Evolutionary conservation across 1,284 basidiomycete genomes (phyloP), one percentile per base, ranked within the genome.

Genomic region (Rhodotorula sp.): DNA sequence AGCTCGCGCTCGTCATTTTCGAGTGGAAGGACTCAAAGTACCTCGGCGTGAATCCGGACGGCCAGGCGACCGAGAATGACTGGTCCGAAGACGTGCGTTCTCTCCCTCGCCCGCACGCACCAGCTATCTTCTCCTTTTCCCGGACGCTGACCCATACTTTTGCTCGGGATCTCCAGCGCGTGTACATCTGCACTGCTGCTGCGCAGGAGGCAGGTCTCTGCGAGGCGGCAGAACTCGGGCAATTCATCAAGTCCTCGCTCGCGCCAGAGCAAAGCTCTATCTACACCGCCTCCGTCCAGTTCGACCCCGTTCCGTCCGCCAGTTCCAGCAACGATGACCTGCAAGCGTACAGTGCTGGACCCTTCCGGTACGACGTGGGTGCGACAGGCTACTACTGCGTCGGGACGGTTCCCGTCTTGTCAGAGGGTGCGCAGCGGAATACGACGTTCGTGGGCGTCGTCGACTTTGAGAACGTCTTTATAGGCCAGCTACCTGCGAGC

Each of bases 361-460:
- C 76, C 67, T 77, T 80, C 77, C 69, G 76, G 60, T 97, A 97
- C 81, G 81, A 85, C 46, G 92, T 99, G n/a, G 84, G 85, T 31
- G 90, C 90, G 81, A 93, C 91, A 4, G 96, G 95, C 3, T 98
- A 97, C 81, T 98, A 97, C 81, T 98, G 95, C 81, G 89, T 96
- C 77, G 93, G 92, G 88, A 81, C 83, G 88, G 77, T 79, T 3
- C 79, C 79, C 1, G 71, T 79, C 31, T 46, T 60, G 21, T 62
- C 73, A 15, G 68, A 76, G 21, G 67, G 58, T 2, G 62, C 69
- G 4, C 46, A 34, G 47, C 20, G 54, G 58, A 71, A 70, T 49
- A 65, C 75, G 20, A 71, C 85, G 29, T 99, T 95, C 82, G 84
- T 85, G 14, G 96, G 93, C 43, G 83, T 85, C 43, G 90, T 98